Conservation (phyloP, 1,139 yeast species). For the Kurtzmaniella quercitrusa region DNA sequence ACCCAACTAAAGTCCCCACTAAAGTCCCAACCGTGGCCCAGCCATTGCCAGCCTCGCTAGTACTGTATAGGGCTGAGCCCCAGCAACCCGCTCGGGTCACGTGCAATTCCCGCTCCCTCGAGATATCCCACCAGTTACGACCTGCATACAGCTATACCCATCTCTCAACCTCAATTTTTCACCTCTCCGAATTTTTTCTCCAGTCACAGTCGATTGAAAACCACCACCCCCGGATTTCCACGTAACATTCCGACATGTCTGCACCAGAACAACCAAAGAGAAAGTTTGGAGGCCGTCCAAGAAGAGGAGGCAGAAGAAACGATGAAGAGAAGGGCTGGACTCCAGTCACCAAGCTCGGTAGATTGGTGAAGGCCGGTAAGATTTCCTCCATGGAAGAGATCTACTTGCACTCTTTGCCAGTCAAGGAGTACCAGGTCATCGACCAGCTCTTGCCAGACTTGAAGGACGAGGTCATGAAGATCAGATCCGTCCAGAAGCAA, state of each 20-base stretch:
- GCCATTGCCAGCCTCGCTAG: too few species aligned
- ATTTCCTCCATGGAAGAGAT: slow-evolving; percentile 95
- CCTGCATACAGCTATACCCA: background rate
- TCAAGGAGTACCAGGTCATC: slow-evolving; percentile 98
- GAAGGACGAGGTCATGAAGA: slow-evolving; percentile 99
- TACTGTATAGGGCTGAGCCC: too few species aligned
- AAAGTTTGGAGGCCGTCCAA: slow-evolving; percentile 64
- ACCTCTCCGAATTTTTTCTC: background rate
- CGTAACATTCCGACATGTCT: slow-evolving; percentile 80
- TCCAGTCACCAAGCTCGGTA: slow-evolving; percentile 99
- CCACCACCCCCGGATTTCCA: slow-evolving; percentile 91
- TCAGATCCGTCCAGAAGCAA: slow-evolving; percentile 99
- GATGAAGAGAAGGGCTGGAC: slow-evolving; percentile 99
- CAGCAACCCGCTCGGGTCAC: too few species aligned
- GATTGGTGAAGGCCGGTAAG: slow-evolving; percentile 99
- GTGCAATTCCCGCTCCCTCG: background rate
- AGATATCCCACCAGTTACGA: background rate
- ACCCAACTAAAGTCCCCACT: too few species aligned
- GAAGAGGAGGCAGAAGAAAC: slow-evolving; percentile 62
- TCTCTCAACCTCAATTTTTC: background rate
- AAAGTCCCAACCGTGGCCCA: too few species aligned
- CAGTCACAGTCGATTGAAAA: slow-evolving; percentile 67
- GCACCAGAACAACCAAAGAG: slow-evolving; percentile 50
- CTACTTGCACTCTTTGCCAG: slow-evolving; percentile 99
- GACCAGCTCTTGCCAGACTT: slow-evolving; percentile 94